A percentile compares a stretch with the other conserved stretches of the same genome.
phyloP scores from a whole-genome alignment of 2,329 filamentous ascomycete genomes.

The Rhynchosporium agropyri region DNA sequence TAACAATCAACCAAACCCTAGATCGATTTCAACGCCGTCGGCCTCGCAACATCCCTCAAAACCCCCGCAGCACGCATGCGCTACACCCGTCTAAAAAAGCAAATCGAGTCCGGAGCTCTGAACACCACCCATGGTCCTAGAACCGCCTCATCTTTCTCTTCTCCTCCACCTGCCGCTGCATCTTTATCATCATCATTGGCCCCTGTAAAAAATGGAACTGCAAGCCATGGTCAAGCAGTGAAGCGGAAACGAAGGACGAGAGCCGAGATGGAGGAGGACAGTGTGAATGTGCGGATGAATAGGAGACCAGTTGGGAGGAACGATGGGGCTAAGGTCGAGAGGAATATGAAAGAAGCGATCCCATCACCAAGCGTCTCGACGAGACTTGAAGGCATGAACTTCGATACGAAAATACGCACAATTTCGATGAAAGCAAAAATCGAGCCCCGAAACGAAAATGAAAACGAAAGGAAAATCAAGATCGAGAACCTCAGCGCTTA shows the following conservation, averaged over 20 bases:
- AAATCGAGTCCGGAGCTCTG: conserved; percentile 40
- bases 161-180: background rate
- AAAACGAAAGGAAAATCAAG: conserved; percentile 18
- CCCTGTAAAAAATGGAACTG: too few relatives aligned
- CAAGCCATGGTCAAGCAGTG: too few relatives aligned
- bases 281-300: background rate
- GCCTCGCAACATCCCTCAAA: conserved; percentile 42
- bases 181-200: too few relatives aligned
- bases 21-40: conserved; percentile 48
- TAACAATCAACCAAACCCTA: conserved; percentile 10
- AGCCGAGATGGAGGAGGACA: background rate
- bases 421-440: background rate
- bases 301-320: too few relatives aligned
- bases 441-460: background rate
- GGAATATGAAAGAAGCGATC: too few relatives aligned
- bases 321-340: too few relatives aligned
- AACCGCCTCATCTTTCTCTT: conserved; percentile 24
- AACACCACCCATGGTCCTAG: conserved; percentile 35
- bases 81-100: conserved; percentile 43
- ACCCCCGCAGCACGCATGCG: conserved; percentile 45
- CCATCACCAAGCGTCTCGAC: too few relatives aligned
- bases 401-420: background rate
- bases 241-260: conserved; percentile 6
- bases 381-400: background rate
- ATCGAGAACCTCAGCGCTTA: conserved; percentile 16